Base-by-base conservation (phyloP, 2,329 filamentous ascomycete species). In the Onygena corvina region DNA sequence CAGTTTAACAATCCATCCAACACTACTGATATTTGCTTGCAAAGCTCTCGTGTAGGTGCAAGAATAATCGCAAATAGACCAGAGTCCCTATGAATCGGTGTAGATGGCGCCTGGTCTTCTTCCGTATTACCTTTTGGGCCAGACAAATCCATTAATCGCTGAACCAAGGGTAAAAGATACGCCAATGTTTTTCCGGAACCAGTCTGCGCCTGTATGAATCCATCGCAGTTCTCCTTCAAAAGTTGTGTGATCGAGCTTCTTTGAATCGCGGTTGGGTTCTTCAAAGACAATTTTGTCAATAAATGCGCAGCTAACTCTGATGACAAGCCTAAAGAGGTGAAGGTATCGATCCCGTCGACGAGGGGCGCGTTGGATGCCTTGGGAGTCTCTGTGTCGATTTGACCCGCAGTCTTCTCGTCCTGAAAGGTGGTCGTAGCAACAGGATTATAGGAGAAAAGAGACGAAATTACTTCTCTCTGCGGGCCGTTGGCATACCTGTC, bases 121-220 rank as follows among this genome's bases (percentile, higher is more conserved):
- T 66, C 70, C 64, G 30, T 2, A 6, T n/a, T 68, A n/a, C n/a
- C n/a, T 70, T 50, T 64, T 65, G 73, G 71, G 61, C 64, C 77
- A 57, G 73, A 86, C 25, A 96, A 75, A 11, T 81, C 76, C 66
- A 94, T 79, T 16, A 98, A 83, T 20, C 88, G 77, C 63, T 98
- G 86, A 18, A 98, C 81, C 42, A 98, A 84, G 1, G 92, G 92
- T 4, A 98, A 71, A 3, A 98, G 75, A 64, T 98, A 98, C n/a
- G 92, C 86, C 52, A 98, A 70, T 0, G 92, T 98, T 70, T 98
- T 98, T 68, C 92, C 92, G 0, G 92, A 98, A 57, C 92, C 92
- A 0, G 92, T 98, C 69, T 98, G 84, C 2, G 92, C 93, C 64
- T 96, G 92, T 29, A 98, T 83, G 60, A 98, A 98, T 1, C 89